Evolutionary conservation across 2,329 filamentous ascomycete species (phyloP), one percentile per base, ranked within the genome.

Genomic region (Talaromyces amestolkiae): DNA sequence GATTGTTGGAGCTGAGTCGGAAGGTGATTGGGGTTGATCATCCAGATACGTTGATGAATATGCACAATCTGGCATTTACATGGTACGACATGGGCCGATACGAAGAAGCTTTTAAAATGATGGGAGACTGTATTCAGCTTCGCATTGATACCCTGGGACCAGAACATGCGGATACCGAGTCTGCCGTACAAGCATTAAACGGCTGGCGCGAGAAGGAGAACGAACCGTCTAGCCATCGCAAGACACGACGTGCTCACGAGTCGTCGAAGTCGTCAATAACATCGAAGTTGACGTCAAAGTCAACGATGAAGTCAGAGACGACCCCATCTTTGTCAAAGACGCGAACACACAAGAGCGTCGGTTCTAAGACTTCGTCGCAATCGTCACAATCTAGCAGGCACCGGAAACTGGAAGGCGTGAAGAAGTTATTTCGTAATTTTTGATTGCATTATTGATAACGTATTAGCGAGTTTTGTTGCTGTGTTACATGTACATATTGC

Each of bases 11-110:
- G 15, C 2, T 15, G 6, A 45, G 17, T 39, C 31, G 8, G 10
- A 64, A 47, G 13, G 45, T 24, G 19, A 49, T 49, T 49, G 45
- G 19, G 24, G 5, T 49, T 3, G 19, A 49, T 13, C 45, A 66
- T 65, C 68, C 66, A 15, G 17, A 65, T 8, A 74, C 73, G 17
- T 61, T 73, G 2, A 54, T 11, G 5, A 58, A 39, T 13, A 58
- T 58, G 54, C 31, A 22, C 31, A 58, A 58, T 39, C 33, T 58
- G 3, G 54, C 54, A 1, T 39, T 39, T 13, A 72, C 65, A 3
- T 53, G 45, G 22, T 24, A 49, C 22, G 45, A 27, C 11, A 24
- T 49, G 45, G 45, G 45, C 13, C 45, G 22, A 49, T 19, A 49
- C 22, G 45, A 49, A 9, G 19, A 49, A 49, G 45, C 45, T 0